Conservation (phyloP, 108 stramenopile species). For the Cyclotella baltica region DNA sequence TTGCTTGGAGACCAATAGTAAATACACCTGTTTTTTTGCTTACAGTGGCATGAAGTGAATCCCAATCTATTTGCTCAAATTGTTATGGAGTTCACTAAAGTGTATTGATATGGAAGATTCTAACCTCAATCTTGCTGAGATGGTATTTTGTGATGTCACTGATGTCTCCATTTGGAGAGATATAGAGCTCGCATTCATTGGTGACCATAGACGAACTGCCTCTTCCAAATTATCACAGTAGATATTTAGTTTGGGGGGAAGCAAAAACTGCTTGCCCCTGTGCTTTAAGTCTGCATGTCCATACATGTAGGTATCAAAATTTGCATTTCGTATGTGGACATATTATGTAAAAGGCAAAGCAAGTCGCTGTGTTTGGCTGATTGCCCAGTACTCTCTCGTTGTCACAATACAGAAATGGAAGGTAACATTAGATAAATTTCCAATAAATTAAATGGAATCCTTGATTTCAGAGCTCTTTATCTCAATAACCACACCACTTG, state of each 20-base stretch:
- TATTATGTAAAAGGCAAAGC: neutral
- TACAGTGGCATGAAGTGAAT: neutral
- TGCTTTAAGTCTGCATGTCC: slow-evolving; percentile 1
- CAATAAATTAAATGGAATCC: no score
- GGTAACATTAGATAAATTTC: no score
- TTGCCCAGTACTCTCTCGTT: neutral
- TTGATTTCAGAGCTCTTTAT: no score
- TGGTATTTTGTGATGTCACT: neutral
- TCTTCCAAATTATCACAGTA: neutral
- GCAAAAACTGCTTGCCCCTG: neutral
- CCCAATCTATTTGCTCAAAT: neutral
- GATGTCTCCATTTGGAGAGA: neutral
- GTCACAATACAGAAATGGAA: slow-evolving; percentile 1
- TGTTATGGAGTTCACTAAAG: neutral
- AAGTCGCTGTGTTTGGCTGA: neutral
- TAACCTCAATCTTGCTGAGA: neutral
- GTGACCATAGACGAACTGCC: neutral
- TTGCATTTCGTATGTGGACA: neutral
- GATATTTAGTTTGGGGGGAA: neutral
- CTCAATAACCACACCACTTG: no score
- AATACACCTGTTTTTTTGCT: neutral
- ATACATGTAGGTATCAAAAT: neutral
- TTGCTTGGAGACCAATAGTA: neutral
- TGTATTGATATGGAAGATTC: neutral
- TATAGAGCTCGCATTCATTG: no score